These are phyloP conservation scores for Lipomyces starkeyi DNA, from an alignment of 805 yeast species.

Conservation along the genomic window DNA sequence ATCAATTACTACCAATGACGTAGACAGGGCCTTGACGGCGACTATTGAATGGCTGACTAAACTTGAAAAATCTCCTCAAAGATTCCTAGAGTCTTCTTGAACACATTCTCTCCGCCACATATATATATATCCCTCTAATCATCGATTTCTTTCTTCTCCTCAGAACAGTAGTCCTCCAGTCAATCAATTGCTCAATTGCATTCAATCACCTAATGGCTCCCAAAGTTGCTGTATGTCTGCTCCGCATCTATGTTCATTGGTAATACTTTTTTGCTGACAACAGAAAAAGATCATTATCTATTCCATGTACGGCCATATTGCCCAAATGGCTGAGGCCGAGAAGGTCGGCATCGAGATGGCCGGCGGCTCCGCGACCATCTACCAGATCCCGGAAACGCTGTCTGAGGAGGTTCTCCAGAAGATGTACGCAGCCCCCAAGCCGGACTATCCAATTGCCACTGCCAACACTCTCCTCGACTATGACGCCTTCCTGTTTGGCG, in stretches of 20 bases:
- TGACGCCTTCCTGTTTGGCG: constrained; percentile 84
- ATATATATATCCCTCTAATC: too few relatives aligned
- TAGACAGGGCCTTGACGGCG: too few relatives aligned
- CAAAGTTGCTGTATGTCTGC: constrained; percentile 37
- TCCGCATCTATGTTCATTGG: too few relatives aligned
- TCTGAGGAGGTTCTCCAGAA: constrained; percentile 59
- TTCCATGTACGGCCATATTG: constrained; percentile 80
- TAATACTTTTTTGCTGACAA: background rate
- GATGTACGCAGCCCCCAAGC: constrained; percentile 68
- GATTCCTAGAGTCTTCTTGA: too few relatives aligned
- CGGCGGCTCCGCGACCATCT: constrained; percentile 72
- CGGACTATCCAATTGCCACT: constrained; percentile 70
- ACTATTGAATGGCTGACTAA: too few relatives aligned
- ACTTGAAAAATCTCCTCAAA: too few relatives aligned
- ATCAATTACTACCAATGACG: too few relatives aligned
- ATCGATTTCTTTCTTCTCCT: background rate
- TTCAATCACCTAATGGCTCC: constrained; percentile 29
- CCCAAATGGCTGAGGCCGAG: constrained; percentile 67
- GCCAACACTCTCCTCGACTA: constrained; percentile 64
- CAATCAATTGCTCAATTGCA: too few relatives aligned
- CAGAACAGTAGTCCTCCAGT: background rate
- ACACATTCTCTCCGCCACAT: too few relatives aligned
- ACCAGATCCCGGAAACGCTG: constrained; percentile 78
- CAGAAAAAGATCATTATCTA: constrained; percentile 57
- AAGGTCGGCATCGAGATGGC: constrained; percentile 72